Evolutionary conservation across 1,284 basidiomycete genomes (phyloP), one percentile per base, ranked within the genome.

Genomic region (Trichosporon faecale): DNA sequence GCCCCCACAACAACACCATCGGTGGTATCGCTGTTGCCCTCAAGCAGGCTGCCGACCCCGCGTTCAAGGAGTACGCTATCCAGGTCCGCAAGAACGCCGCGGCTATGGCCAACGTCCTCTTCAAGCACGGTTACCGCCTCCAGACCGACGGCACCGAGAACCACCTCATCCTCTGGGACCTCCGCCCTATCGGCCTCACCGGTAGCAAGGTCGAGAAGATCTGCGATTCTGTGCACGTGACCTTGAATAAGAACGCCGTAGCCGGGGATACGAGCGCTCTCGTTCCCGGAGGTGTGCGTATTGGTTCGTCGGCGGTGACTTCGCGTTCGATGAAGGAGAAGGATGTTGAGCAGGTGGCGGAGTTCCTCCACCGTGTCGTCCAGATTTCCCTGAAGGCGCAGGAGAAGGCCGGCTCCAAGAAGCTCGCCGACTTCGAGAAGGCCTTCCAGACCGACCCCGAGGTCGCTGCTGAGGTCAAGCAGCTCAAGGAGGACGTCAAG

Each of bases 1-100:
- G 97, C 66, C 97, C 97, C 65, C 97, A 99, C 88, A 99, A 99
- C 88, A 96, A 98, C 87, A 95, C 97, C 76, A 99, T 99, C 73
- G 96, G 96, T 67, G 94, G 90, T 82, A 88, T 99, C 76, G 95
- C 95, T 68, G 96, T 95, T 23, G 88, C 97, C n/a, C 90, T 99
- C 75, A 91, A 92, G 81, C 97, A 99, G 85, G 97, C 90, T 49
- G 88, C 91, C 75, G 90, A 93, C 81, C 97, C 96, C 12, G 89
- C 89, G 40, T 99, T 92, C 89, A 93, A 93, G 86, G 86, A 87
- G 31, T 99, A 99, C 84, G 97, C 97, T 71, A 91, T 92, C 84
- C 94, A 96, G 85, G 94, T 99, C 80, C 91, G 98, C 77, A 86
- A 89, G 75, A 98, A 98, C 84, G 92, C 93, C 18, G 86, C 85